These are phyloP conservation scores for Zasmidium angulare DNA, from an alignment of 2,329 filamentous ascomycete genomes.

Conservation along the genomic window DNA sequence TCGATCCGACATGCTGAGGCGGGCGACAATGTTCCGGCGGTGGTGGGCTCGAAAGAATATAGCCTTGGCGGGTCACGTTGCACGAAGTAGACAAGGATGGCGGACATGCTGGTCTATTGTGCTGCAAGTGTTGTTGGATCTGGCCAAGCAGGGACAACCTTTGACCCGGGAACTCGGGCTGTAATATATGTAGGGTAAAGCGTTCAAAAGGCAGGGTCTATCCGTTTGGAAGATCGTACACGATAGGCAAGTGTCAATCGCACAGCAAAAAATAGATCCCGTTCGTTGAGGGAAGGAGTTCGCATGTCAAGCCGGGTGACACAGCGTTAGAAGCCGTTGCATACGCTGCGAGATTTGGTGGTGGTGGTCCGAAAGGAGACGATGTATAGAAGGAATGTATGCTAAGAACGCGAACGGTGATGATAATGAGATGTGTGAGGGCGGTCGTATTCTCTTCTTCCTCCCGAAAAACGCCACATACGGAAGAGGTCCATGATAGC, in stretches of 20 bases:
- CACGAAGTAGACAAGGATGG: slow-evolving; percentile 18
- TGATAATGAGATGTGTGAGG: background rate
- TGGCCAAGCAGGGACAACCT: background rate
- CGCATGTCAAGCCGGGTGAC: background rate
- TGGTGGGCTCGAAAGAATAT: slow-evolving; percentile 9
- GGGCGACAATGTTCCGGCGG: background rate
- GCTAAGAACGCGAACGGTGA: background rate
- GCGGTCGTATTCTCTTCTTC: background rate
- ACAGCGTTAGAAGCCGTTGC: background rate
- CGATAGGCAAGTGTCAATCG: background rate
- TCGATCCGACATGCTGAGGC: slow-evolving; percentile 21
- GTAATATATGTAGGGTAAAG: background rate
- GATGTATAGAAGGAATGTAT: background rate
- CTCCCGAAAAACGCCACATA: background rate
- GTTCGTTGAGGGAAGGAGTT: background rate
- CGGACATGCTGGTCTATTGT: background rate
- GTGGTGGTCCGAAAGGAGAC: background rate
- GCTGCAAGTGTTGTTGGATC: background rate
- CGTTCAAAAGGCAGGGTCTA: background rate
- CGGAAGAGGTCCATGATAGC: background rate
- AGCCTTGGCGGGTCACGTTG: slow-evolving; percentile 18
- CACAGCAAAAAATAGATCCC: background rate
- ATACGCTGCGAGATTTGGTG: background rate
- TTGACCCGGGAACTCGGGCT: background rate
- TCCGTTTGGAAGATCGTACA: background rate